These are phyloP conservation scores for Evansstolkia leycettana DNA, from an alignment of 495 filamentous ascomycete species.

Conservation along the genomic window DNA sequence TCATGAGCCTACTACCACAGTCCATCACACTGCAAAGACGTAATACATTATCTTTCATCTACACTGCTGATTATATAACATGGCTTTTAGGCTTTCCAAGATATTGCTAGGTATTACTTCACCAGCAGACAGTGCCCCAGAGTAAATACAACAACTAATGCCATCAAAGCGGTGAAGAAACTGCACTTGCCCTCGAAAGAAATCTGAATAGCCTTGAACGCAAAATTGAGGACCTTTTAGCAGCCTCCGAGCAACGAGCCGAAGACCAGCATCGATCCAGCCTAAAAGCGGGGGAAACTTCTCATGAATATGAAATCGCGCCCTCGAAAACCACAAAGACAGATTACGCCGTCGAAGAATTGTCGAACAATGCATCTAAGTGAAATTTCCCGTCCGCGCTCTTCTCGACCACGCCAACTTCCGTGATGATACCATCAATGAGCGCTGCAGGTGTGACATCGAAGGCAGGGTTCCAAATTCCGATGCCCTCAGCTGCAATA, in stretches of 20 bases:
- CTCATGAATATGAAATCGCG: neutral
- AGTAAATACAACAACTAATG: too few relatives aligned
- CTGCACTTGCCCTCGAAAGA: neutral
- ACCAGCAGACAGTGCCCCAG: neutral
- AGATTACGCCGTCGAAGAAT: neutral
- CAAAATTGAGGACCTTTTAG: neutral
- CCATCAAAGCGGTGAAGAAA: neutral
- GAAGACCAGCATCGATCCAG: neutral
- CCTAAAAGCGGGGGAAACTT: too few relatives aligned
- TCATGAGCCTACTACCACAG: too few relatives aligned
- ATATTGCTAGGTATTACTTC: neutral
- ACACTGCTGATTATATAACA: neutral
- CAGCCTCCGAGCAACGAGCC: neutral
- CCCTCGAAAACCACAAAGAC: neutral
- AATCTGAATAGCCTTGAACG: neutral
- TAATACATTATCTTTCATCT: too few relatives aligned
- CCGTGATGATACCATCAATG: constrained; percentile 91
- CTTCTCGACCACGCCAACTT: constrained; percentile 78
- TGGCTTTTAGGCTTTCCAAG: neutral
- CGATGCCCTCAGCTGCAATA: constrained; percentile 69
- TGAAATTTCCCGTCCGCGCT: constrained; percentile 61
- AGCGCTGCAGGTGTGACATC: constrained; percentile 79
- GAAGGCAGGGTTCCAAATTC: constrained; percentile 93
- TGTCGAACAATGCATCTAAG: constrained; percentile 43
- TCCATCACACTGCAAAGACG: too few relatives aligned